phyloP scores from a whole-genome alignment of 768 basidiomycete species.

The Clavaria fumosa region DNA sequence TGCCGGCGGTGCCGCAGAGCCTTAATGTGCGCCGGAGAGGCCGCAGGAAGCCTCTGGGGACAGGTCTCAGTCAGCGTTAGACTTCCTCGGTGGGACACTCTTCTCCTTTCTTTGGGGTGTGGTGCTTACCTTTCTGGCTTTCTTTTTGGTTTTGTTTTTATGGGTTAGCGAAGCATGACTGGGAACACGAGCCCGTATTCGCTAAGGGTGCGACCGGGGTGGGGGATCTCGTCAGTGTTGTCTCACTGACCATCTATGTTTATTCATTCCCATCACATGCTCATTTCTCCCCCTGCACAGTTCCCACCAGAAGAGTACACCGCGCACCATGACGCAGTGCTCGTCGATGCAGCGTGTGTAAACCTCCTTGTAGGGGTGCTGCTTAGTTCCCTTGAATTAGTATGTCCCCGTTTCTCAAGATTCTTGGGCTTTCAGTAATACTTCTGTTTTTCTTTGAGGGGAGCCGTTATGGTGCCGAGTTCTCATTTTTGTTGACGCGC shows the following conservation, averaged over 20 bases:
- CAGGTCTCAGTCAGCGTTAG: conserved; percentile 68
- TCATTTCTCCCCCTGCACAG: conserved; percentile 23
- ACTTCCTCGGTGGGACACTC: conserved; percentile 54
- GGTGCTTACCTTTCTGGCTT: conserved; percentile 5
- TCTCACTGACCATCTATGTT: no score
- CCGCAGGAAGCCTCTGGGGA: conserved; percentile 49
- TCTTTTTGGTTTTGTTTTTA: conserved; percentile 6
- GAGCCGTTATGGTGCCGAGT: no score
- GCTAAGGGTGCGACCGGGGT: conserved; percentile 39
- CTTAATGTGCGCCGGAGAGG: conserved; percentile 16
- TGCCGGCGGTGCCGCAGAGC: no score
- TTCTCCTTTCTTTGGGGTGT: neutral
- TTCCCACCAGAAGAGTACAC: conserved; percentile 43
- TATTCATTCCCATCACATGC: conserved; percentile 4
- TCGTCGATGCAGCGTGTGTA: conserved; percentile 61
- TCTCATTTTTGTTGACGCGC: neutral
- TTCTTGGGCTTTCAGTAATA: no score
- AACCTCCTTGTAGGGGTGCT: conserved; percentile 72
- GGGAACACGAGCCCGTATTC: conserved; percentile 38
- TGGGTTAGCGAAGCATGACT: conserved; percentile 55
- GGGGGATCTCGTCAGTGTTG: no score
- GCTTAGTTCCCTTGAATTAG: conserved; percentile 61
- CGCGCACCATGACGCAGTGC: conserved; percentile 34
- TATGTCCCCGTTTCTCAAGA: no score
- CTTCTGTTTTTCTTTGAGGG: no score